phyloP scores from a whole-genome alignment of 345 rosid genomes.

The Moricandia arvensis region DNA sequence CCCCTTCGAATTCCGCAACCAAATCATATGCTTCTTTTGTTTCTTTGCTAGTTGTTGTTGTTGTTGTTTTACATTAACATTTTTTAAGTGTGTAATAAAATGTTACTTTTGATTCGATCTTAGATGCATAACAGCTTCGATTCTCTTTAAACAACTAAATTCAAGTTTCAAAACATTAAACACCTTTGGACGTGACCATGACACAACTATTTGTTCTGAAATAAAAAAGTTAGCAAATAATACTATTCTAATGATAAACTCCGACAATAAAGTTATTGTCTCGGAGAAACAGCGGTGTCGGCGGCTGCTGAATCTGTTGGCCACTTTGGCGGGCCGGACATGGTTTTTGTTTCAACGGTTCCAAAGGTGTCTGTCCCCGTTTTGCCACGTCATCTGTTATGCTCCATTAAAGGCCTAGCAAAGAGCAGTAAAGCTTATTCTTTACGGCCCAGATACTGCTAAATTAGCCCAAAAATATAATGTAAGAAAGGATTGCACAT shows the following conservation, averaged over 20 bases:
- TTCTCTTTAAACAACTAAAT: background rate
- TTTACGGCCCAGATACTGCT: background rate
- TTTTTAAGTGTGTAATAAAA: background rate
- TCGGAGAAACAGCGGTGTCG: background rate
- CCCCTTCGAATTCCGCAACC: background rate
- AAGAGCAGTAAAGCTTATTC: background rate
- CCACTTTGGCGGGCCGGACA: background rate
- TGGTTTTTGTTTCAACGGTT: background rate
- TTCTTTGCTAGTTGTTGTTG: background rate
- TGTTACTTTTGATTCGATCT: background rate
- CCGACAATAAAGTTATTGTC: background rate
- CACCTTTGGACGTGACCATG: background rate
- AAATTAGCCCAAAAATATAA: background rate
- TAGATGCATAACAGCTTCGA: background rate
- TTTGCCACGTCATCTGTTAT: background rate
- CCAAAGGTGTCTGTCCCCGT: background rate
- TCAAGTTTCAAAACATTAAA: background rate
- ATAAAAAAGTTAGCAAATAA: background rate
- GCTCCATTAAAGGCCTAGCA: background rate
- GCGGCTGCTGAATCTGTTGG: conserved; percentile 6
- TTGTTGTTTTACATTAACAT: background rate
- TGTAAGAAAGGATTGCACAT: background rate
- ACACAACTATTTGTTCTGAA: background rate
- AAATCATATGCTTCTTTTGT: background rate
- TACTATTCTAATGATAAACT: background rate